These are phyloP conservation scores for Aspergillus quadricinctus DNA, from an alignment of 2,329 filamentous ascomycete species.

Conservation along the genomic window DNA sequence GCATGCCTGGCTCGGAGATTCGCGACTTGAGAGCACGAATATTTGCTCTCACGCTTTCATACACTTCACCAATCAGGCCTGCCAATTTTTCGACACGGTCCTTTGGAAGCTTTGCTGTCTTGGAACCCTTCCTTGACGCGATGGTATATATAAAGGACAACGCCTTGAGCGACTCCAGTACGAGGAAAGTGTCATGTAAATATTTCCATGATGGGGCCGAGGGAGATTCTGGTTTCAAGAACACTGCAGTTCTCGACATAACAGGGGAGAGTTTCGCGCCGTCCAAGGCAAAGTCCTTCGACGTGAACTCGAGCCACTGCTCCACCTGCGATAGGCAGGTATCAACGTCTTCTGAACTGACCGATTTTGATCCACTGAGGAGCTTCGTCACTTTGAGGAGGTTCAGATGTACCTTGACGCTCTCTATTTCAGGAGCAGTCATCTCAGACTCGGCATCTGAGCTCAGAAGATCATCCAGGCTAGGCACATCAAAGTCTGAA, in stretches of 20 bases:
- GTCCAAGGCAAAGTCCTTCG: constrained; percentile 17
- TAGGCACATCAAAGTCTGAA: constrained; percentile 23
- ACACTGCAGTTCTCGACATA: constrained; percentile 22
- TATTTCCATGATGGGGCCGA: constrained; percentile 39
- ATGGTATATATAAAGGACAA: constrained; percentile 30
- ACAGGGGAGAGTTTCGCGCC: constrained; percentile 17
- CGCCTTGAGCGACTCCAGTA: constrained; percentile 41
- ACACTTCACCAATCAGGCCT: constrained; percentile 21
- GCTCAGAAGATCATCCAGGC: constrained; percentile 21
- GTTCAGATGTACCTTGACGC: constrained; percentile 28
- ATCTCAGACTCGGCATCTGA: constrained; percentile 28
- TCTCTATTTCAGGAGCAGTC: constrained; percentile 33
- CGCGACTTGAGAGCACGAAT: constrained; percentile 34
- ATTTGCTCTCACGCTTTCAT: constrained; percentile 33
- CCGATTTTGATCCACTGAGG: constrained; percentile 31
- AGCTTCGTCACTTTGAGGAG: constrained; percentile 31
- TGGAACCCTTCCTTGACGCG: constrained; percentile 29
- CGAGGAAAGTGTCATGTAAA: constrained; percentile 35
- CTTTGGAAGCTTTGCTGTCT: constrained; percentile 29
- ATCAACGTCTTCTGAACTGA: constrained; percentile 27
- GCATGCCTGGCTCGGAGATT: constrained; percentile 37
- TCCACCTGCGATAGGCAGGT: constrained; percentile 25
- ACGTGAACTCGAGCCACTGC: constrained; percentile 28
- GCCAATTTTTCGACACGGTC: constrained; percentile 30
- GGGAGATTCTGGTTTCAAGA: constrained; percentile 19